Evolutionary conservation across 2,329 filamentous ascomycete genomes (phyloP), one percentile per base, ranked within the genome.

Genomic region (Neurospora crassa): DNA sequence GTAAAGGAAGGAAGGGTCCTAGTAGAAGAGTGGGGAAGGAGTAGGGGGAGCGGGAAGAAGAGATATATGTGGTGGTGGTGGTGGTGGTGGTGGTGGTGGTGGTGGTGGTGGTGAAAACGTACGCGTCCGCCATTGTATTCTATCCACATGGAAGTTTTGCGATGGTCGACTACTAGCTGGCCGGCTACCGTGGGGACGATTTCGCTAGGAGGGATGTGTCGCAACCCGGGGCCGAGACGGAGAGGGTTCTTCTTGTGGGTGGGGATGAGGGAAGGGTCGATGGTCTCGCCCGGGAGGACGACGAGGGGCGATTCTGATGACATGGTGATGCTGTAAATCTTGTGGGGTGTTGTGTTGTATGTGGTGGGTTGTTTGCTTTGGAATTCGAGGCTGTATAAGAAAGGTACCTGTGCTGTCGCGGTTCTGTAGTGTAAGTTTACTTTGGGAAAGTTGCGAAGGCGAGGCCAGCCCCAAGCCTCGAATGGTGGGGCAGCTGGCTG

Each of bases 171-270:
- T 72, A 89, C 85, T 71, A 94, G 85, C 77, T 89, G 86, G 76
- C 90, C 90, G 70, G 89, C 87, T 74, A 92, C 85, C 70, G 90
- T 90, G 74, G 91, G 85, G 74, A 90, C 85, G 76, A 96, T 89
- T 47, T 89, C 89, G 75, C 87, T 88, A n/a, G 92, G 91, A 63
- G 92, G 92, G 72, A 93, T 89, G 80, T 96, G 90, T 73, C 91
- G 91, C 71, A 97, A 86, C 70, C 94, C 94, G 18, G 93, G 92
- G 40, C 94, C 94, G 37, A 97, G 86, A 71, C 92, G 92, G 74
- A 97, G 84, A 47, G 93, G 88, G 73, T 88, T 84, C 76, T 90
- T 92, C 68, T 86, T 85, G 73, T 91, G 86, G 40, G 87, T 87
- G 2, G 93, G 92, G 45, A 97, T 85, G 43, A 87, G 82, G 37